phyloP scores from a whole-genome alignment of 352 stramenopile species.

The Lagenidium sp. region DNA sequence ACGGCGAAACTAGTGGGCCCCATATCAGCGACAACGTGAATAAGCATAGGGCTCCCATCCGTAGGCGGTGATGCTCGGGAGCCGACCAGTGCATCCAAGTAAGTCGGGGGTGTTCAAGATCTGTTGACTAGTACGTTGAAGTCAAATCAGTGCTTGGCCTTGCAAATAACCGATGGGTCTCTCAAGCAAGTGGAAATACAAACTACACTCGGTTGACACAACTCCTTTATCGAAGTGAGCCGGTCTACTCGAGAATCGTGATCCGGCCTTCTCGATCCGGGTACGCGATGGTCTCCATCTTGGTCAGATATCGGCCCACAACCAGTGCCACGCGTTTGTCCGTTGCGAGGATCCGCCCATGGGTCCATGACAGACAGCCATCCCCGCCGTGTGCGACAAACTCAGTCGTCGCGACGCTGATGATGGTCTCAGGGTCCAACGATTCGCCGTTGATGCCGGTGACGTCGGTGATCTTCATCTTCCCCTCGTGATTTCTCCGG shows the following conservation, averaged over 20 bases:
- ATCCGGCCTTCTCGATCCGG: constrained; percentile 32
- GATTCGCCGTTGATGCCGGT: constrained; percentile 20
- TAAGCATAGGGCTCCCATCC: too few species aligned
- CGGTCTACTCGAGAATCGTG: constrained; percentile 42
- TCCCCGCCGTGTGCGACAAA: constrained; percentile 66
- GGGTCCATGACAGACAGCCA: constrained; percentile 52
- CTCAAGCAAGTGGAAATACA: too few species aligned
- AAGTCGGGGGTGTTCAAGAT: too few species aligned
- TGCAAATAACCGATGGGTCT: too few species aligned
- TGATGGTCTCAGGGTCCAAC: constrained; percentile 26
- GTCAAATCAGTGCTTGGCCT: too few species aligned
- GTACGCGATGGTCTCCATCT: constrained; percentile 43
- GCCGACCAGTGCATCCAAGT: too few species aligned
- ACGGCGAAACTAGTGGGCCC: too few species aligned
- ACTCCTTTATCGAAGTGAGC: too few species aligned
- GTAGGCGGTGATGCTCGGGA: too few species aligned
- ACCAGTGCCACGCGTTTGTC: constrained; percentile 27
- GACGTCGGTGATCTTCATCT: constrained; percentile 22
- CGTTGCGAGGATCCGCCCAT: constrained; percentile 31
- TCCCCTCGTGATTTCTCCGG: not conserved
- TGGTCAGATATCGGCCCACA: constrained; percentile 42
- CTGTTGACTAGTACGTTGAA: too few species aligned
- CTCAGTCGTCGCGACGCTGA: constrained; percentile 61
- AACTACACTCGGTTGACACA: too few species aligned
- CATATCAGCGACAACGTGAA: too few species aligned